These are phyloP conservation scores for Mariannaea elegans DNA, from an alignment of 2,329 filamentous ascomycete genomes.

Conservation along the genomic window DNA sequence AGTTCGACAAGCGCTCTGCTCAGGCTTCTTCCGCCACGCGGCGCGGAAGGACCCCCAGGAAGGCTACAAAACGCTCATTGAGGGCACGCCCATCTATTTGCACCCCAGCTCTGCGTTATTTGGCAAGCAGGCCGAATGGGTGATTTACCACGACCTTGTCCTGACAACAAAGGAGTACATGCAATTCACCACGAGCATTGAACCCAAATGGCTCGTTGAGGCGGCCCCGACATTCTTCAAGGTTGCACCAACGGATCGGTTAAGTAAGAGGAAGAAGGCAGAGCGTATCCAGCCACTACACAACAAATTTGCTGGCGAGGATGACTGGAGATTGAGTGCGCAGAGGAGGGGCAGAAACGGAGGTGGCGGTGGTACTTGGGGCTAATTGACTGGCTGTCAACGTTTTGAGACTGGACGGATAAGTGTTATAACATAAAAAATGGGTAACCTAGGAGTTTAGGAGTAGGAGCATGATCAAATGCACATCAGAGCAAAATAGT, in stretches of 20 bases:
- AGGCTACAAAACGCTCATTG: conserved; percentile 96
- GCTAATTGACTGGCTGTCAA: conserved; percentile 52
- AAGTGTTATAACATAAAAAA: background rate
- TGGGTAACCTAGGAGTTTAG: background rate
- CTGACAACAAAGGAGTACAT: conserved; percentile 98
- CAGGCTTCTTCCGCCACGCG: conserved; percentile 94
- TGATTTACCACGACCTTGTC: conserved; percentile 91
- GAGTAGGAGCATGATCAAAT: background rate
- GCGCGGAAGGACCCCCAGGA: conserved; percentile 96
- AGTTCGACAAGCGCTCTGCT: conserved; percentile 88
- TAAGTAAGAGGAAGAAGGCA: conserved; percentile 92
- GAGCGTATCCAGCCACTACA: conserved; percentile 96
- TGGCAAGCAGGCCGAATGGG: conserved; percentile 95
- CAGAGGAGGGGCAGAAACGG: conserved; percentile 88
- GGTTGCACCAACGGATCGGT: conserved; percentile 84
- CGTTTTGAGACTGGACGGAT: background rate
- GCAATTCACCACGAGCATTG: conserved; percentile 92
- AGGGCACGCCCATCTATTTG: conserved; percentile 93
- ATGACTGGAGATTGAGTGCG: conserved; percentile 93
- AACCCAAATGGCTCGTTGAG: conserved; percentile 93
- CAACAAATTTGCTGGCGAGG: conserved; percentile 89
- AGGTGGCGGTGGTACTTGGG: conserved; percentile 93
- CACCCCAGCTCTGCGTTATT: conserved; percentile 93
- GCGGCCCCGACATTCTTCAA: conserved; percentile 99
- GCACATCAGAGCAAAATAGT: background rate